phyloP scores from a whole-genome alignment of 805 yeast species.

The Hyphopichia homilentoma region DNA sequence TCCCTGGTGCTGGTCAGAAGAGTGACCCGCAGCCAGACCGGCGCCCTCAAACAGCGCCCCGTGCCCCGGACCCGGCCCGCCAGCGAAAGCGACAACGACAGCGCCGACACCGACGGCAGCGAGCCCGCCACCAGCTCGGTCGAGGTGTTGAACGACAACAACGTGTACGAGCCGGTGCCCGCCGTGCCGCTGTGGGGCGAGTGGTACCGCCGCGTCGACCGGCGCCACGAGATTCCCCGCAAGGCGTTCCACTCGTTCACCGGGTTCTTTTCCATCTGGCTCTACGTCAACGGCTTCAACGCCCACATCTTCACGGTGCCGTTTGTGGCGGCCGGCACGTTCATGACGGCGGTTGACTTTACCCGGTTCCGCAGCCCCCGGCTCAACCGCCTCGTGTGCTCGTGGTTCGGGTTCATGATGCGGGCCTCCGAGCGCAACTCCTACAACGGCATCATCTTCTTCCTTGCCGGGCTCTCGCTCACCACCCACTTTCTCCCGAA shows the following conservation, averaged over 20 bases:
- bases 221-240: conserved; percentile 1
- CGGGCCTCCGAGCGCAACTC: neutral
- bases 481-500: neutral
- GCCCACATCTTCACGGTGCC: conserved; percentile 1
- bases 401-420: conserved; percentile 1
- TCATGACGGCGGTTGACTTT: conserved; percentile 1
- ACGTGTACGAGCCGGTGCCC: no score
- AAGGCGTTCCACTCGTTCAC: conserved; percentile 1
- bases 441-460: conserved; percentile 2
- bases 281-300: conserved; percentile 1
- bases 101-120: no score
- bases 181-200: no score
- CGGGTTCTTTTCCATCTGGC: conserved; percentile 1
- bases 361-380: neutral
- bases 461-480: conserved; percentile 1
- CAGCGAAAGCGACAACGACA: no score
- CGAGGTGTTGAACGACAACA: neutral
- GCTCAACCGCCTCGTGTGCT: neutral
- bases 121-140: no score
- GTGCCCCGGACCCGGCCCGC: no score
- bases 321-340: neutral
- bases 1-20: no score
- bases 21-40: no score
- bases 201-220: no score
- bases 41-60: no score